Evolutionary conservation across 1,284 basidiomycete species (phyloP).

Genomic region (Ceratobasidium sp.): DNA sequence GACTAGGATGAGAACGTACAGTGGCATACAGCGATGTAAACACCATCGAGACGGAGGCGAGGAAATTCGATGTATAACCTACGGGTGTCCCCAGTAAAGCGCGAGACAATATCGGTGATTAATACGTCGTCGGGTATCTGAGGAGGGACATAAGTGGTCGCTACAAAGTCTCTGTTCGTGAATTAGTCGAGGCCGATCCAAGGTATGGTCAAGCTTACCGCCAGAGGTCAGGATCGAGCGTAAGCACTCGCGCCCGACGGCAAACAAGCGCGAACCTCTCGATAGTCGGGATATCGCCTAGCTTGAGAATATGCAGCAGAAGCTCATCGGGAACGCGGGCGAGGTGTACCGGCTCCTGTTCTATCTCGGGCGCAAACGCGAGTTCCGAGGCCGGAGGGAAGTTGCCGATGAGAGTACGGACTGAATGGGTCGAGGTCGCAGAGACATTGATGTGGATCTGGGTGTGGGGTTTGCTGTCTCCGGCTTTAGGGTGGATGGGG

Average conservation of each 20-base stretch:
- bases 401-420: conserved; percentile 55
- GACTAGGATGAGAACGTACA: conserved; percentile 57
- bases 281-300: conserved; percentile 73
- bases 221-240: conserved; percentile 78
- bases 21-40: conserved; percentile 91
- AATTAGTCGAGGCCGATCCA: not conserved
- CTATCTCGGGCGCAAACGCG: conserved; percentile 76
- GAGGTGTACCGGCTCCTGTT: conserved; percentile 69
- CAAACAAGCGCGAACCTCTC: conserved; percentile 81
- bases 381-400: conserved; percentile 65
- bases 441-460: conserved; percentile 17
- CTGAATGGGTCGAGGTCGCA: conserved; percentile 9
- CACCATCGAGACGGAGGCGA: conserved; percentile 84
- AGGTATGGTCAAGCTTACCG: conserved; percentile 66
- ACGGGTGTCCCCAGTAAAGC: conserved; percentile 75
- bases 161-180: conserved; percentile 65
- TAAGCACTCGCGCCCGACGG: conserved; percentile 78
- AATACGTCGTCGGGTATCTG: conserved; percentile 69
- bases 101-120: conserved; percentile 63
- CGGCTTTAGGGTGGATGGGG: conserved; percentile 25
- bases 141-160: conserved; percentile 76
- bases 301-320: conserved; percentile 73
- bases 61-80: conserved; percentile 85
- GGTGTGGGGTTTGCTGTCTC: not conserved
- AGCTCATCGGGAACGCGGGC: conserved; percentile 80